Base-by-base conservation (phyloP, 805 yeast genomes). In the Metschnikowia bowlesiae region DNA sequence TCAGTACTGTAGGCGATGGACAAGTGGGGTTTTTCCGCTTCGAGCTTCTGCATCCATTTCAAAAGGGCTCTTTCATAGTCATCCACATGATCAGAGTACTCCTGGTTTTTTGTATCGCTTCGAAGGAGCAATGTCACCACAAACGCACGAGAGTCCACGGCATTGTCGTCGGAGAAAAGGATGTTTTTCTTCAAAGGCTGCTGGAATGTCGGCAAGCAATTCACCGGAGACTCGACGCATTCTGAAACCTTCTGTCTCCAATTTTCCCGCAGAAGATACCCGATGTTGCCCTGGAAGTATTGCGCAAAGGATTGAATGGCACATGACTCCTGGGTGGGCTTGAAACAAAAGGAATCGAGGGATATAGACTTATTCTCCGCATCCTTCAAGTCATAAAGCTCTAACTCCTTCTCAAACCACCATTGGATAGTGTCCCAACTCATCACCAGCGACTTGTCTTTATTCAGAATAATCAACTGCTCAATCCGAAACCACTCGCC, bases 401-500 rank as follows among this genome's bases (percentile, higher is more conserved):
- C 79, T 4, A 62, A 50, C 65, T 92, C 98, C 28, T 82, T 83
- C n/a, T 78, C 81, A 60, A 85, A 84, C 96, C 97, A 90, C 98
- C 98, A 92, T 54, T 82, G 63, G 18, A 91, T 62, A 1, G 83
- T 81, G 0, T 81, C 83, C 75, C 89, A 88, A 32, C 78, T 75
- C 29, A 79, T 60, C 33, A 92, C 69, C 18, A 53, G 44, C 0
- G 83, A 79, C 0, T 88, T 89, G 3, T 87, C 74, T 18, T 81
- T 81, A 29, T 62, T 61, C 53, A 70, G 68, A 6, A 92, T 71
- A 55, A 88, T 87, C 0, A 89, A 69, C 67, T 92, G 98, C 60
- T 89, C 92, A 4, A 89, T 81, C 58, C 97, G 76, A 69, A 86
- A 94, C 72, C 94, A 92, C 36, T 95, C 96, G 0, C 97, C 97